Evolutionary conservation across 148 eudicot genomes (phyloP), one percentile per base, ranked within the genome.

Genomic region (Vaccinium darrowii): DNA sequence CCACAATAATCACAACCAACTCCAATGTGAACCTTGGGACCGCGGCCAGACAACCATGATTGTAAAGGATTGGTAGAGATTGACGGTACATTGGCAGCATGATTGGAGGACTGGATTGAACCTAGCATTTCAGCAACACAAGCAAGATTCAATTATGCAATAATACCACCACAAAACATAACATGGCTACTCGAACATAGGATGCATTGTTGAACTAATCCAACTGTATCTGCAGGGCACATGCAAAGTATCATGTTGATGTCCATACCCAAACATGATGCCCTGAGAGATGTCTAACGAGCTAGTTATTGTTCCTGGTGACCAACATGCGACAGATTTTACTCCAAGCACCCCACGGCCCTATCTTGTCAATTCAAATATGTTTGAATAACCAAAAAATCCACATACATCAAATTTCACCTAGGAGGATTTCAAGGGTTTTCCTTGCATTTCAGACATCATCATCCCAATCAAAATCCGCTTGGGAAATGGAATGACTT

Each of bases 1-100:
- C 95, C 98, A 84, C 98, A 94, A 86, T 84, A 78, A 88, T 94
- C 95, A 88, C 98, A 94, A 69, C 95, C 98, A 84, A 57, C 86
- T 86, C 86, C 89, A 4, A 58, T 33, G 78, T 94, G 94, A 86
- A 89, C 54, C 67, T 84, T 80, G 52, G 90, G 85, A 50, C 86
- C 89, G 65, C 84, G 88, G 62, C 86, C 90, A 60, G 80, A 85
- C 85, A 77, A 83, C 92, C 90, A 88, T n/a, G 89, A 86, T 36
- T 72, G 63, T 73, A 50, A 83, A 80, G 9, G 85, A 58, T 50
- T 76, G 76, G 5, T 18, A 23, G 81, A 25, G 6, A 43, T 47
- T 49, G 84, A 85, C 23, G 86, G 77, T 25, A 43, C 14, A 33
- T 56, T 49, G 50, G 78, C 14, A 18, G 56, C 78, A 13, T 79